Conservation (phyloP, 179 eudicot species). For the Silene noctiflora region DNA sequence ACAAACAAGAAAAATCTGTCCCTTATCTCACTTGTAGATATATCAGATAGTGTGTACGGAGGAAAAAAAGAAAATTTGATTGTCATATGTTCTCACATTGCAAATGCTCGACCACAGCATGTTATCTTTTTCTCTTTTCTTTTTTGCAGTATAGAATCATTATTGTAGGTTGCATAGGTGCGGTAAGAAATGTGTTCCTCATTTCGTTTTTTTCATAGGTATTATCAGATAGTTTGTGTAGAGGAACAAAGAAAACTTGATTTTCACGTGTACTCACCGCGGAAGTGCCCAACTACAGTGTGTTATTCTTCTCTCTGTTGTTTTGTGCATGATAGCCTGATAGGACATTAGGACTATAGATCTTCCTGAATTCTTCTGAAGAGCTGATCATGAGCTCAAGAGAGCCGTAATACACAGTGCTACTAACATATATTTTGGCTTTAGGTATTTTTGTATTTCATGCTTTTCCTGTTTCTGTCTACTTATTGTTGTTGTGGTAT, state of each 20-base stretch:
- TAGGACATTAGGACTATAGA: not conserved
- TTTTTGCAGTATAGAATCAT: not conserved
- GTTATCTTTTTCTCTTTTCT: not conserved
- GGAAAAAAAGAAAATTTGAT: no score
- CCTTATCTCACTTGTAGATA: no score
- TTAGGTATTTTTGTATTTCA: not conserved
- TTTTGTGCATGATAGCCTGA: not conserved
- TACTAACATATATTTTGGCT: not conserved
- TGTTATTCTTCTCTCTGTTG: not conserved
- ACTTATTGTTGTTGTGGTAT: constrained; percentile 1
- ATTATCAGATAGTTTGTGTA: not conserved
- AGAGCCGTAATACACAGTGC: not conserved
- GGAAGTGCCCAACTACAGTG: not conserved
- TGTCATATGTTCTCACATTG: no score
- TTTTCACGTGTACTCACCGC: not conserved
- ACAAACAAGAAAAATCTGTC: no score
- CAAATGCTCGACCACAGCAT: not conserved
- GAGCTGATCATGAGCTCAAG: not conserved
- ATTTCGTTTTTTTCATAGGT: not conserved
- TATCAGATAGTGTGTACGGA: no score
- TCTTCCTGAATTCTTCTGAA: not conserved
- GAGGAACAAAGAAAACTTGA: not conserved
- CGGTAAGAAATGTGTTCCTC: not conserved
- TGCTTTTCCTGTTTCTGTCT: not conserved
- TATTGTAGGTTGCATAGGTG: not conserved